Evolutionary conservation across 225 moss, liverwort and hornwort species (phyloP), one percentile per base, ranked within the genome.

Genomic region (Antitrichia curtipendula): DNA sequence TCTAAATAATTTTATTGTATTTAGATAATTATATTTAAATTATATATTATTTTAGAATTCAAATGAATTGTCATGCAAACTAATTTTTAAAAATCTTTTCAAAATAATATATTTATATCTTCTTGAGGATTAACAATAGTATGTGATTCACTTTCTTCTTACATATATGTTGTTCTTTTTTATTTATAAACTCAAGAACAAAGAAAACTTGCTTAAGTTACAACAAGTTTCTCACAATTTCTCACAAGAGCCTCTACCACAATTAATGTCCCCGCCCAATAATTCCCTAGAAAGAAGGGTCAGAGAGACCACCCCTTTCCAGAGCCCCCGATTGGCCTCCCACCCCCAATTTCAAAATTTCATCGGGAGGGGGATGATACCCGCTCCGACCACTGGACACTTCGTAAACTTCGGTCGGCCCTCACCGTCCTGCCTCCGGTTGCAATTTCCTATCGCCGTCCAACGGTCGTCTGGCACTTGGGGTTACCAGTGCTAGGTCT

Each of bases 401-500:
- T 13, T 24, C 31, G 20, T 12, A 71, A 71, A 18, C 50, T 21
- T 24, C 76, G 60, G 65, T 49, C 49, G 82, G 31, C 60, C 20
- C 57, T 18, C 56, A 1, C 78, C 90, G 83, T 82, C 78, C 80
- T 53, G 61, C 31, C 52, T 80, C 61, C 16, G 1, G 27, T 4
- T 4, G 53, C 32, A 27, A 59, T 43, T 13, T 57, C 10, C 4
- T 0, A 1, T 8, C 32, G 20, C 45, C 88, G 83, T 76, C 87
- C 85, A 28, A 8, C 17, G 79, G 91, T 65, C 89, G 85, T 10
- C 57, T 38, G 53, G 7, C 8, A 54, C 73, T 82, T 89, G 91
- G 89, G 91, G 91, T 91, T 91, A 85, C 64, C 72, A 91, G 87
- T 78, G 86, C 90, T 90, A 88, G 86, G 90, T 90, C 91, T 91